Conservation (phyloP, 2,329 filamentous ascomycete genomes). For the Aspergillus sp. region DNA sequence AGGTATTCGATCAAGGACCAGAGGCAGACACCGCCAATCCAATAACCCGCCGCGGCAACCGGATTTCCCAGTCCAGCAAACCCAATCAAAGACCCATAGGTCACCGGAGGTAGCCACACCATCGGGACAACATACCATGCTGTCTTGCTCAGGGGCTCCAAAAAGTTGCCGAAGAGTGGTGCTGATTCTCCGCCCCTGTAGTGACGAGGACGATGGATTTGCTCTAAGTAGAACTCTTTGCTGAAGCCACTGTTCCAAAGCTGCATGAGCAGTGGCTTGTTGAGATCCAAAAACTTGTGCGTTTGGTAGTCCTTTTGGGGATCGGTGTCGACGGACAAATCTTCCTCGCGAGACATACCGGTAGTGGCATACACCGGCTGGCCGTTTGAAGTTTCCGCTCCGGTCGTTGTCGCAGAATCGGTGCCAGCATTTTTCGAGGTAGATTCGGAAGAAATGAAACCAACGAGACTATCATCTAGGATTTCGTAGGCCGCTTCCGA, state of each 20-base stretch:
- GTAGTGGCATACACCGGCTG: conserved; percentile 53
- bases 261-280: conserved; percentile 77
- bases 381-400: conserved; percentile 3
- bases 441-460: conserved; percentile 66
- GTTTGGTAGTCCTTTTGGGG: conserved; percentile 69
- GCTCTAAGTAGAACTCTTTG: conserved; percentile 95
- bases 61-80: conserved; percentile 54
- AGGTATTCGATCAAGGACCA: conserved; percentile 91
- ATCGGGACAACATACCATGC: conserved; percentile 87
- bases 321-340: conserved; percentile 84
- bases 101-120: conserved; percentile 76
- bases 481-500: conserved; percentile 95
- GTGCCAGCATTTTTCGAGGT: conserved; percentile 43
- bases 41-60: conserved; percentile 55
- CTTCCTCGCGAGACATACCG: conserved; percentile 84
- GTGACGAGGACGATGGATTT: conserved; percentile 91
- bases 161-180: conserved; percentile 92
- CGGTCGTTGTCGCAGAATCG: conserved; percentile 23
- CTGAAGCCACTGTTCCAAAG: conserved; percentile 82
- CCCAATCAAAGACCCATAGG: conserved; percentile 67
- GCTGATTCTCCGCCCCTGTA: conserved; percentile 92
- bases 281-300: conserved; percentile 91
- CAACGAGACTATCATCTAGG: conserved; percentile 78
- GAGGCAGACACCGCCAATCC: conserved; percentile 64
- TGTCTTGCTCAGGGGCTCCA: conserved; percentile 95